Evolutionary conservation across 495 filamentous ascomycete genomes (phyloP).

Genomic region (Aspergillus cavernicola): DNA sequence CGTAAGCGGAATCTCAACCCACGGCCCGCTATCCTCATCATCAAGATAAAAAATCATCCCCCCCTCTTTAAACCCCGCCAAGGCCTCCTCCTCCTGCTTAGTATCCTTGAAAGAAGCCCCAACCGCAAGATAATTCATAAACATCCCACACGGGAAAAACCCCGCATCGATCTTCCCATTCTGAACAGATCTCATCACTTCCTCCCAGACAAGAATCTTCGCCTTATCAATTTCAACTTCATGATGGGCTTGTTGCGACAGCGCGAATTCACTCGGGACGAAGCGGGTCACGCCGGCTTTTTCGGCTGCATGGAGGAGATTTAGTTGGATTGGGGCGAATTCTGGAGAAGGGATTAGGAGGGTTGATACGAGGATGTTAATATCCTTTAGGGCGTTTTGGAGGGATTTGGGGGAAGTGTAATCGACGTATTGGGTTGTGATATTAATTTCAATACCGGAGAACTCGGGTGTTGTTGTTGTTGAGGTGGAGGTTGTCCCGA

Average conservation of each 20-base stretch:
- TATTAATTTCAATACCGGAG: background rate
- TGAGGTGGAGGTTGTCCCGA: background rate
- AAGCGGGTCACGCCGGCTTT: conserved; percentile 28
- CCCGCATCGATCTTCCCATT: conserved; percentile 23
- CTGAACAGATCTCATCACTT: conserved; percentile 13
- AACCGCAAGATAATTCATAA: conserved; percentile 36
- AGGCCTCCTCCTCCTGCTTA: conserved; percentile 10
- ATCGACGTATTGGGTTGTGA: conserved; percentile 17
- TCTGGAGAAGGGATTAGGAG: conserved; percentile 22
- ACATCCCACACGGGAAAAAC: conserved; percentile 24
- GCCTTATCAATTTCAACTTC: conserved; percentile 18
- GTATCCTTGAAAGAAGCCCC: conserved; percentile 7
- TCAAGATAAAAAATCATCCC: conserved; percentile 24
- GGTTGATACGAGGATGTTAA: conserved; percentile 22
- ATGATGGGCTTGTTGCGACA: conserved; percentile 1
- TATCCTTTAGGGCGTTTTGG: background rate
- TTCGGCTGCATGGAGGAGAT: conserved; percentile 28
- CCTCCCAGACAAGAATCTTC: conserved; percentile 20
- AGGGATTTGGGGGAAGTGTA: conserved; percentile 23
- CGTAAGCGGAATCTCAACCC: conserved; percentile 24
- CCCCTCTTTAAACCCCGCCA: conserved; percentile 24
- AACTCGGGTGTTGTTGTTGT: no score
- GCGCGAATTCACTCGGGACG: conserved; percentile 30
- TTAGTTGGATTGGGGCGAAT: conserved; percentile 20
- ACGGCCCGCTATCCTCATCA: conserved; percentile 2